These are phyloP conservation scores for Talaromyces adpressus DNA, from an alignment of 495 filamentous ascomycete species.

Conservation along the genomic window DNA sequence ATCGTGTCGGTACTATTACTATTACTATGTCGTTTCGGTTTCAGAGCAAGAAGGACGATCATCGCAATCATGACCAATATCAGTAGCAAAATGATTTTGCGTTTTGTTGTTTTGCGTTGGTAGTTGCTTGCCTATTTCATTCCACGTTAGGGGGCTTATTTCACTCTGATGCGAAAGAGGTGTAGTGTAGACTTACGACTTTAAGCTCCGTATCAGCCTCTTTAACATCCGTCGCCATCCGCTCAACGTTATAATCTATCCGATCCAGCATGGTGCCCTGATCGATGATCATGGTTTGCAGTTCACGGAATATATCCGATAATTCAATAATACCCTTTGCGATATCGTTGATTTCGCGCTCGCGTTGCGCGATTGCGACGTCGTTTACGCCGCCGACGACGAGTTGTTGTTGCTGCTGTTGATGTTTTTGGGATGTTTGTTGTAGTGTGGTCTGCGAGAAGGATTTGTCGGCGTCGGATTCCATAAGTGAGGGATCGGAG, in stretches of 20 bases:
- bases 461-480: conserved; percentile 84
- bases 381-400: conserved; percentile 66
- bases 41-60: conserved; percentile 79
- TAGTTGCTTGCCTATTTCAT: conserved; percentile 64
- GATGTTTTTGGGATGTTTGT: conserved; percentile 56
- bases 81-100: conserved; percentile 86
- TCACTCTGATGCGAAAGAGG: not conserved
- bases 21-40: conserved; percentile 56
- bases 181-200: conserved; percentile 51
- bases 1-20: conserved; percentile 8
- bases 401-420: not conserved
- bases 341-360: conserved; percentile 96
- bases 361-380: conserved; percentile 78
- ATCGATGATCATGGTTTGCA: conserved; percentile 96
- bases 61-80: conserved; percentile 74
- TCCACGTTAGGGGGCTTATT: not conserved
- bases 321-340: conserved; percentile 96
- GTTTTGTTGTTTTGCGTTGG: conserved; percentile 79
- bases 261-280: conserved; percentile 96
- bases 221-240: conserved; percentile 84
- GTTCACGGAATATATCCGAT: conserved; percentile 89
- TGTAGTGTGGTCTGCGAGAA: conserved; percentile 84
- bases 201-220: conserved; percentile 85
- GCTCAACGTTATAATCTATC: conserved; percentile 97
- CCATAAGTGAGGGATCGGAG: conserved; percentile 76